Conservation (phyloP, 163 green algal genomes). For the Chlamydomonas reinhardtii region DNA sequence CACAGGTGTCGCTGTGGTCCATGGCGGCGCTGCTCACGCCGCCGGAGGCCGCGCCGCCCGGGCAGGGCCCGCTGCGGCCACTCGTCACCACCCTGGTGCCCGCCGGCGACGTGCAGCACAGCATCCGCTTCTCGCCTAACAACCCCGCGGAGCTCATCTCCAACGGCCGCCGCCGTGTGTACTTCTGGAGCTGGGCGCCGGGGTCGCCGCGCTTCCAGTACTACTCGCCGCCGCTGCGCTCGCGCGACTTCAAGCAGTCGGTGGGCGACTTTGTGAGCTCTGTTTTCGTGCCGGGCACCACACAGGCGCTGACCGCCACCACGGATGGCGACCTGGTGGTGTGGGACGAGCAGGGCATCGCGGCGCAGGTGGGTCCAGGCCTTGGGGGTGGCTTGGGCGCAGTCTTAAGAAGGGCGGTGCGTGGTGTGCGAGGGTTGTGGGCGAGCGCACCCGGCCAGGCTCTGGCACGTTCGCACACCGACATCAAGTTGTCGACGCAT, state of each 20-base stretch:
- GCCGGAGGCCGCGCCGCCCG: not conserved
- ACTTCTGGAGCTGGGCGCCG: slow-evolving; percentile 74
- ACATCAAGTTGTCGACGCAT: no score
- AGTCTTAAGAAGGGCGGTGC: no score
- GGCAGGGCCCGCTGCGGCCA: slow-evolving; percentile 33
- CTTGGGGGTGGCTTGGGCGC: no score
- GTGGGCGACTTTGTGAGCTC: slow-evolving; percentile 77
- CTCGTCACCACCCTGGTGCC: slow-evolving; percentile 62
- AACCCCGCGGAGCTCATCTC: slow-evolving; percentile 75
- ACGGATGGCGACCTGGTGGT: slow-evolving; percentile 85
- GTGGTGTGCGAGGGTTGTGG: no score
- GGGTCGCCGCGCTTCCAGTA: slow-evolving; percentile 66
- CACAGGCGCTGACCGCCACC: slow-evolving; percentile 71
- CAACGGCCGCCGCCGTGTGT: slow-evolving; percentile 75
- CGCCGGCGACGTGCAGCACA: slow-evolving; percentile 69
- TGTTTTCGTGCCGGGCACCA: slow-evolving; percentile 78
- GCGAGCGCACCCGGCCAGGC: no score
- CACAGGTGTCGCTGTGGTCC: slow-evolving; percentile 71
- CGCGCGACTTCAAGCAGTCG: slow-evolving; percentile 81
- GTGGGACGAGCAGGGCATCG: slow-evolving; percentile 80
- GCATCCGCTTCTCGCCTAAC: slow-evolving; percentile 72
- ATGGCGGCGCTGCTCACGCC: slow-evolving; percentile 47
- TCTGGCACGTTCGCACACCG: no score
- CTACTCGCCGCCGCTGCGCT: slow-evolving; percentile 76
- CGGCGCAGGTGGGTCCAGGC: slow-evolving; percentile 55